These are phyloP conservation scores for Syzygium jambos DNA, from an alignment of 345 rosid species.

Conservation along the genomic window DNA sequence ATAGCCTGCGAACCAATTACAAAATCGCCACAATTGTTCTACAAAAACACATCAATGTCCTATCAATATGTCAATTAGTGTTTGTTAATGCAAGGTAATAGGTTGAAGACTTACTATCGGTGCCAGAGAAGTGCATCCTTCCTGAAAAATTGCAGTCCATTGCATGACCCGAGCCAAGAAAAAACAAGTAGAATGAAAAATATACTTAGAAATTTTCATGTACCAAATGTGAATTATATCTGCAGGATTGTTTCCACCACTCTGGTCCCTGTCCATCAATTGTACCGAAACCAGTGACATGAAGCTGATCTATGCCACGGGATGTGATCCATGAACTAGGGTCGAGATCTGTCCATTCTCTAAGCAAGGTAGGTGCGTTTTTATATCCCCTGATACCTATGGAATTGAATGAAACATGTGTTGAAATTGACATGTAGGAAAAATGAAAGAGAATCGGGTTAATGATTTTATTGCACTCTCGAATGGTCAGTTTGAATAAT, in stretches of 20 bases:
- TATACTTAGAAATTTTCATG: neutral
- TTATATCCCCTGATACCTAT: slow-evolving; percentile 19
- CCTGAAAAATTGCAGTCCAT: neutral
- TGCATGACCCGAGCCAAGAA: neutral
- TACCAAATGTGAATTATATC: slow-evolving; percentile 17
- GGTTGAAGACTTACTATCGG: slow-evolving; percentile 14
- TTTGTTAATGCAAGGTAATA: neutral
- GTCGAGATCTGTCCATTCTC: slow-evolving; percentile 14
- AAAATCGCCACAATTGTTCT: neutral
- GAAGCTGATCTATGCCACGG: slow-evolving; percentile 5
- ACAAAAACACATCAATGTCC: neutral
- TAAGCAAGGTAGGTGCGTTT: slow-evolving; percentile 18
- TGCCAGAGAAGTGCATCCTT: slow-evolving; percentile 25
- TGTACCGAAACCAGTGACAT: slow-evolving; percentile 6
- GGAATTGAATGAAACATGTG: neutral
- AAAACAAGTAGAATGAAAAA: neutral
- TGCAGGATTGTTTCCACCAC: slow-evolving; percentile 38
- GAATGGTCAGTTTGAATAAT: neutral
- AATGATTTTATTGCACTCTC: neutral
- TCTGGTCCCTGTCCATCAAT: slow-evolving; percentile 21
- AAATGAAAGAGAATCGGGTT: neutral
- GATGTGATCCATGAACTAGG: slow-evolving; percentile 19
- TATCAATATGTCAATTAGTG: neutral
- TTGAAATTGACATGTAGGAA: neutral
- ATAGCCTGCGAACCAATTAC: slow-evolving; percentile 14